phyloP scores from a whole-genome alignment of 441 rosid genomes.

The Populus hybrid region DNA sequence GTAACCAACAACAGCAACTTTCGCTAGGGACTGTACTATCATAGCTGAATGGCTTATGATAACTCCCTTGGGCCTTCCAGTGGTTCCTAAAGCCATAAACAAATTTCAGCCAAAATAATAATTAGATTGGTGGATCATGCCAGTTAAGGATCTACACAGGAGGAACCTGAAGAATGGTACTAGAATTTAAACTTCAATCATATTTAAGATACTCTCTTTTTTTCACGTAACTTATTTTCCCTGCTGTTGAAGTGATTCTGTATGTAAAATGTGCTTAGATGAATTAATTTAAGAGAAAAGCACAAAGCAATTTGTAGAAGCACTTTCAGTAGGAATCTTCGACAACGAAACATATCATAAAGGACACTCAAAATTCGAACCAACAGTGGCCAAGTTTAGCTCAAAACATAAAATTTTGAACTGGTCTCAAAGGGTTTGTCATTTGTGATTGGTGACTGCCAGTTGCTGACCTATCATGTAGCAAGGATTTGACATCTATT shows the following conservation, averaged over 20 bases:
- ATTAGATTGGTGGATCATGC: background rate
- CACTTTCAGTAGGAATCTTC: background rate
- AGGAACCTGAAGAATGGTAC: background rate
- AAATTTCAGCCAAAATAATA: conserved; percentile 3
- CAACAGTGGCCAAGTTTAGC: background rate
- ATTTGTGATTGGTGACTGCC: background rate
- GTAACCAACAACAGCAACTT: conserved; percentile 75
- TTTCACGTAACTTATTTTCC: background rate
- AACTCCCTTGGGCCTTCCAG: conserved; percentile 89
- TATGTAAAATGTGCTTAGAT: background rate
- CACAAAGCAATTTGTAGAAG: background rate
- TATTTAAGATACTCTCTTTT: background rate
- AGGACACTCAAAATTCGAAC: background rate
- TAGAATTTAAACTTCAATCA: background rate
- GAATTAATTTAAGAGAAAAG: background rate
- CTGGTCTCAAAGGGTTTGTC: background rate
- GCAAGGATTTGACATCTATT: background rate
- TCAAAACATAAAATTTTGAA: conserved; percentile 2
- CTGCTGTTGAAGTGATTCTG: background rate
- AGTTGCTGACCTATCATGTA: background rate
- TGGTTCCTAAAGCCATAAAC: conserved; percentile 57
- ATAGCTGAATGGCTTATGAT: conserved; percentile 72
- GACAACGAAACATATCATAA: background rate
- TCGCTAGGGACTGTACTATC: conserved; percentile 76
- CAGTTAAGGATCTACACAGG: background rate